Base-by-base conservation (phyloP, 169 alveolate genomes). In the Eimeria maxima region DNA sequence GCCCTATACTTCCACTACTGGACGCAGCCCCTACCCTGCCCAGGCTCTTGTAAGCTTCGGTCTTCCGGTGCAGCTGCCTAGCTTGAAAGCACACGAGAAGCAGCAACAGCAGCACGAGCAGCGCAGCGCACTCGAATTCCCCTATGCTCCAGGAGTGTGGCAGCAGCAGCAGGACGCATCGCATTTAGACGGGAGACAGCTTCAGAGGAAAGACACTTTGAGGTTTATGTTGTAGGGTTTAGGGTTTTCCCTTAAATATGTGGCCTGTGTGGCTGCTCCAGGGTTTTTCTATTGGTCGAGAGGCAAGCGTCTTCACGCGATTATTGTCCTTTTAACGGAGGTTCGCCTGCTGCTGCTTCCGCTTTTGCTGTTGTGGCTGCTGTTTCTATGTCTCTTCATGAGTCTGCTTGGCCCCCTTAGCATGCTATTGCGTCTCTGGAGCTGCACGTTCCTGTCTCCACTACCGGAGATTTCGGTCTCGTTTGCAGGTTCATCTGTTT, bases 21-120 rank as follows among this genome's bases (percentile, higher is more conserved):
- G 95, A 94, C 96, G 24, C 96, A 94, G 73, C 96, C 96, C 3
- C 90, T 94, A 16, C 96, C 96, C 57, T 57, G 65, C 27, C 65
- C 65, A 24, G 63, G 57, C 90, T 90, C 95, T 42, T 74, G 95
- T 90, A 55, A 47, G 90, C 89, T 24, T 63, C 60, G 4, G 69
- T 42, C 60, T 7, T 50, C 50, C 18, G 81, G 45, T 18, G 81
- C 81, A 71, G 81, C 81, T 3, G 81, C 81, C 38, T 33, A 33
- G 38, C 38, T 33, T 33, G 38, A 33, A 33, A 22, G 29, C 42
- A 33, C 38, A 33, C 2, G 1, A 33, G 38, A 33, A 74, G 33
- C 45, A 44, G 84, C 53, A 10, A 50, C 45, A n/a, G 84, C 84
- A 27, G 84, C 84, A 27, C 50, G 24, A 0, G 16, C 57, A 74